A percentile compares a stretch with the other conserved stretches of the same genome.
Conservation (phyloP, 2,329 filamentous ascomycete species). For the Grosmannia serpens region DNA sequence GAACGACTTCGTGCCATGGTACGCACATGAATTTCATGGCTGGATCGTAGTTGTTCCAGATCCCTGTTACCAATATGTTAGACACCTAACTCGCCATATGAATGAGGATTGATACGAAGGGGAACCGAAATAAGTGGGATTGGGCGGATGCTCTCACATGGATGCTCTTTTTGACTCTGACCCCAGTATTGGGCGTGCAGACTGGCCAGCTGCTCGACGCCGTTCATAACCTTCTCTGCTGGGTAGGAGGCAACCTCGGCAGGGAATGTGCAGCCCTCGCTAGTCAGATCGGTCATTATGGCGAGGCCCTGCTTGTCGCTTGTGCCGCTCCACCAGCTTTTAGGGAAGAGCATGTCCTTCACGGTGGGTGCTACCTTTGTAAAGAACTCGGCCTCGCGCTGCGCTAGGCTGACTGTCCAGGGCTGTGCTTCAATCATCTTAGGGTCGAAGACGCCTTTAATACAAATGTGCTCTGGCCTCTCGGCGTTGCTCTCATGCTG, state of each 20-base stretch:
- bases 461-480: constrained; percentile 10
- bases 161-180: not conserved
- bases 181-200: constrained; percentile 20
- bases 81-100: not conserved
- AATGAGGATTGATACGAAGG: not conserved
- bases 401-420: constrained; percentile 17
- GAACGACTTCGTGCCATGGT: not conserved
- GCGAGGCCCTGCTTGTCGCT: constrained; percentile 44
- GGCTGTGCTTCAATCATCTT: constrained; percentile 17
- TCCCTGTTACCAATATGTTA: not conserved
- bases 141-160: not conserved
- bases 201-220: constrained; percentile 23
- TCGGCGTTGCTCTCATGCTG: not conserved
- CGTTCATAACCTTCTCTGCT: constrained; percentile 9
- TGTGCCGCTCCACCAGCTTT: constrained; percentile 14
- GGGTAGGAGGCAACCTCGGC: constrained; percentile 22
- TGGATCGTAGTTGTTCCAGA: constrained; percentile 3
- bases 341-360: constrained; percentile 14
- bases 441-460: constrained; percentile 47
- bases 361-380: constrained; percentile 14
- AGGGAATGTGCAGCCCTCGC: constrained; percentile 36
- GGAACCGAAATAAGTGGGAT: not conserved
- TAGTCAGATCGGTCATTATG: constrained; percentile 56
- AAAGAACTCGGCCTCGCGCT: constrained; percentile 15
- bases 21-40: constrained; percentile 3